Conservation (phyloP, 306 rosid species). For the Trichosanthes cucumerina region DNA sequence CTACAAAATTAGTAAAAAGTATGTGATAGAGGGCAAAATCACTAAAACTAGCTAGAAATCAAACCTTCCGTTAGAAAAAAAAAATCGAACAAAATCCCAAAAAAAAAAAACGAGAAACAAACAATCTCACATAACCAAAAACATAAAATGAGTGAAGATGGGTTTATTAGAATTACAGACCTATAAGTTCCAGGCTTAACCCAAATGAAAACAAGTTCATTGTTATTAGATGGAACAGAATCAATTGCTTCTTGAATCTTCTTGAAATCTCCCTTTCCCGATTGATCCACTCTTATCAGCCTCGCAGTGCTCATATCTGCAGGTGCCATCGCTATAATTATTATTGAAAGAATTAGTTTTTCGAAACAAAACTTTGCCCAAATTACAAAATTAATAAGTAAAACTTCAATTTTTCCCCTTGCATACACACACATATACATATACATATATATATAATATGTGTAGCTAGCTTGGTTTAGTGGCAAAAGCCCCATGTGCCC, state of each 20-base stretch:
- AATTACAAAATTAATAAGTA: neutral
- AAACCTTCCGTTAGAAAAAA: too few species aligned
- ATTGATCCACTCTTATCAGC: slow-evolving; percentile 14
- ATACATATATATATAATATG: neutral
- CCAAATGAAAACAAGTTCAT: slow-evolving; percentile 10
- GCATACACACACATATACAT: neutral
- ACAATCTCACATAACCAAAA: too few species aligned
- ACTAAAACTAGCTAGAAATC: too few species aligned
- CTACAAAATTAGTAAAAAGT: too few species aligned
- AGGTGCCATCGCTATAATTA: neutral
- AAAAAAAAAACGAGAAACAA: too few species aligned
- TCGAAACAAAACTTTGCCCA: neutral
- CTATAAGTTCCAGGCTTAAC: slow-evolving; percentile 23
- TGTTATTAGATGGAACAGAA: slow-evolving; percentile 13
- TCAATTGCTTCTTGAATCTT: slow-evolving; percentile 22
- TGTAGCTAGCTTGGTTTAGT: neutral
- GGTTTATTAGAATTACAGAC: too few species aligned
- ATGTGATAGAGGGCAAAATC: too few species aligned
- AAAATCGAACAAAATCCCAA: too few species aligned
- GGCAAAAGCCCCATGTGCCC: neutral
- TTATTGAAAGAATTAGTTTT: neutral
- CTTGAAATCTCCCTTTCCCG: slow-evolving; percentile 14
- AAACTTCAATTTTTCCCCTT: neutral
- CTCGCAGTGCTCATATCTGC: neutral
- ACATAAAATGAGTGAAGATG: too few species aligned